Evolutionary conservation across 2,329 filamentous ascomycete genomes (phyloP), one percentile per base, ranked within the genome.

Genomic region (Aspergillus thermomutatus): DNA sequence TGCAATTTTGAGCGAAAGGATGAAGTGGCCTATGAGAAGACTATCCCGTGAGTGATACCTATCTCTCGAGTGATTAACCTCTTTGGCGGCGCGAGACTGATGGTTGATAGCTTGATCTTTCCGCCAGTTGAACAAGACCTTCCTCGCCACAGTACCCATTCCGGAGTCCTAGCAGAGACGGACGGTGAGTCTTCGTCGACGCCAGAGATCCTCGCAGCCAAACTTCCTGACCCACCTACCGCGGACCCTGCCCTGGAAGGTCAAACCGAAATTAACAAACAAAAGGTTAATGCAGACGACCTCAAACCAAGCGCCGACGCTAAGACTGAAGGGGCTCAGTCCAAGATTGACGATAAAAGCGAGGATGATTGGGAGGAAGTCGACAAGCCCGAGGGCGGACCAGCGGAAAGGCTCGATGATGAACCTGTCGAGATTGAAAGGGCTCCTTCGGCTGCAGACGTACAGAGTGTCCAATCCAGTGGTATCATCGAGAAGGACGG

Each of bases 1-100:
- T 92, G 92, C 68, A 90, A 87, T 17, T 97, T 96, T 72, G 80
- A 89, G 70, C 72, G 79, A 53, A 92, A 92, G 75, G 92, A 97
- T 66, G 84, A 89, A 57, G 74, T 77, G 41, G 87, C 89, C 0
- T 97, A 97, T 71, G 80, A 87, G 52, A 65, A 82, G 25, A 75
- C 80, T 37, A 74, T 96, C 10, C 90, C 92, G 92, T 96, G 75
- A 80, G 89, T 84, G 21, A 19, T 41, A n/a, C 55, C 17, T 37
- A n/a, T 55, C 17, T 37, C 48, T 23, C 9, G 21, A 52, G 28
- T 53, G 48, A 8, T 23, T 14, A 17, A 37, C 31, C 23, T 43
- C 43, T 19, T 26, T 41, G 49, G 41, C 26, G 9, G 23, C 11
- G n/a, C 19, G 23, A 34, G 25, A 58, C 51, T 57, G n/a, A 47